Evolutionary conservation across 2,329 filamentous ascomycete species (phyloP).

Genomic region (Penicillium sp.): DNA sequence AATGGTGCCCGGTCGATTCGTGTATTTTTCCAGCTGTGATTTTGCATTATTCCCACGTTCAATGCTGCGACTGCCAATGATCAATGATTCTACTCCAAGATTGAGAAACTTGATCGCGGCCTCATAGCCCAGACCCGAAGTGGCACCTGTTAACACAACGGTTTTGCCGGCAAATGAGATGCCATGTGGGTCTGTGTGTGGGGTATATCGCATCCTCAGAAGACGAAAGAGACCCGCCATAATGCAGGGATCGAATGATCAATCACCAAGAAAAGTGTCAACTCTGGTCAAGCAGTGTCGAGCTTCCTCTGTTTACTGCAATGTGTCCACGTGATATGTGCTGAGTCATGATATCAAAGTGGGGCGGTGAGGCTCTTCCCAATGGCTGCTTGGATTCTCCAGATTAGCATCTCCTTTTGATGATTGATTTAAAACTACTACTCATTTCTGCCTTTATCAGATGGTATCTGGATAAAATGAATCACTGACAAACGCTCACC

Average conservation of each 20-base stretch:
- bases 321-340: neutral
- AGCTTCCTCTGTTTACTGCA: neutral
- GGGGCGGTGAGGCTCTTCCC: neutral
- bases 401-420: too few species aligned
- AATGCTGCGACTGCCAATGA: conserved; percentile 52
- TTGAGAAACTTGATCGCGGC: conserved; percentile 53
- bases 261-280: neutral
- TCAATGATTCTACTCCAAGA: conserved; percentile 47
- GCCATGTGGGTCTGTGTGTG: conserved; percentile 40
- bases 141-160: conserved; percentile 56
- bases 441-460: too few species aligned
- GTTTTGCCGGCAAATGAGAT: conserved; percentile 51
- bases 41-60: conserved; percentile 50
- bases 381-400: too few species aligned
- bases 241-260: neutral
- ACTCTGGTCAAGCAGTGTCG: neutral
- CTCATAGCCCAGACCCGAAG: conserved; percentile 55
- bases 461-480: too few species aligned
- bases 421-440: too few species aligned
- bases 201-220: conserved; percentile 36
- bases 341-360: neutral
- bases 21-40: conserved; percentile 39
- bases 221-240: conserved; percentile 38
- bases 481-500: too few species aligned
- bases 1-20: conserved; percentile 39